These are phyloP conservation scores for Rugiboletus extremiorientalis DNA, from an alignment of 1,284 basidiomycete species.

Conservation along the genomic window DNA sequence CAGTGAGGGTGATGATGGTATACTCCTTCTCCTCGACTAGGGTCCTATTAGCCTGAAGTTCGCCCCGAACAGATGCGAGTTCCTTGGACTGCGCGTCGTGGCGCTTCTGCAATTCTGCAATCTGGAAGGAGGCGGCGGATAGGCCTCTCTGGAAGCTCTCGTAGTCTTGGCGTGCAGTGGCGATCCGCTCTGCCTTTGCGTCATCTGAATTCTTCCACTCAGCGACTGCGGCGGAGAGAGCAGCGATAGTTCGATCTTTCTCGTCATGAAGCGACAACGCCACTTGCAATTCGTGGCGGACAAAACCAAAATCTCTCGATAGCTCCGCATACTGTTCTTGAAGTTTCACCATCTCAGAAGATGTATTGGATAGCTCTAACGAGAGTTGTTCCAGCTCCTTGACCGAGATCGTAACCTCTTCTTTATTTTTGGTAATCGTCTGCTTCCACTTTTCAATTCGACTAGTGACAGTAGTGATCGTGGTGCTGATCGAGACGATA, in stretches of 20 bases:
- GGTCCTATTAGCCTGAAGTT: background rate
- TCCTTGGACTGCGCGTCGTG: background rate
- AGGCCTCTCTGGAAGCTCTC: background rate
- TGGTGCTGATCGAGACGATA: background rate
- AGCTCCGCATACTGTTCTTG: background rate
- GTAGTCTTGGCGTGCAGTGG: background rate
- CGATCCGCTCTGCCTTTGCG: background rate
- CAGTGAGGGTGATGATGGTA: background rate
- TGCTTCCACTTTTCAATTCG: conserved; percentile 8
- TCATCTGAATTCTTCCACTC: background rate
- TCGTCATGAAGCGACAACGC: background rate
- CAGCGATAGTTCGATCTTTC: background rate
- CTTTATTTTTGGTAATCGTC: background rate
- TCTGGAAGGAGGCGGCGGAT: background rate
- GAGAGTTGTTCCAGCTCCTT: conserved; percentile 13
- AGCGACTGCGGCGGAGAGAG: background rate
- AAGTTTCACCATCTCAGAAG: background rate
- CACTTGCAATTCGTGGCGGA: background rate
- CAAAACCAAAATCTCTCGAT: background rate
- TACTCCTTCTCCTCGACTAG: conserved; percentile 1
- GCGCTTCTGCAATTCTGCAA: background rate
- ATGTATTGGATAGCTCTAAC: background rate
- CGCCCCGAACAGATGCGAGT: background rate
- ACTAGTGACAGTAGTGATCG: conserved; percentile 1
- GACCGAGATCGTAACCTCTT: conserved; percentile 1